Conservation (phyloP, 371 early-diverging fungal genomes). For the Mortierella sp. region DNA sequence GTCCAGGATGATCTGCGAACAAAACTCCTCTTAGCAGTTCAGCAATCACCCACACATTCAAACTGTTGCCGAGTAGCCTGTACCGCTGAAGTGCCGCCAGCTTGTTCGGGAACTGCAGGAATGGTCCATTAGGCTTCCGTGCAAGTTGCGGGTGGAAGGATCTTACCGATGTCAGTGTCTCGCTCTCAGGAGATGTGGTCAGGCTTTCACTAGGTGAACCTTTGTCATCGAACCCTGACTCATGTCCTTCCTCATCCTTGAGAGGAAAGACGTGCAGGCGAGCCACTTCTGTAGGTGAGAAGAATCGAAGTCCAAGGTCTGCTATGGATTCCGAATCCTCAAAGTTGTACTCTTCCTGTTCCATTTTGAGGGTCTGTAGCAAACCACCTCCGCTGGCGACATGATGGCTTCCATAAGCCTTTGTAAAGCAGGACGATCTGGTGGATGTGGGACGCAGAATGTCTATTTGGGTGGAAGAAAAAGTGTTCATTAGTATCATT, state of each 20-base stretch:
- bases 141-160: slow-evolving; percentile 24
- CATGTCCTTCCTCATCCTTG: slow-evolving; percentile 9
- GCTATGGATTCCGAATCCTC: slow-evolving; percentile 59
- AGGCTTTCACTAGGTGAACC: neutral
- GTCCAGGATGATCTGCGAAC: slow-evolving; percentile 51
- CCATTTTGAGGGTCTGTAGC: slow-evolving; percentile 38
- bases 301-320: slow-evolving; percentile 75
- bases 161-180: slow-evolving; percentile 18
- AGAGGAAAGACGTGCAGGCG: slow-evolving; percentile 81
- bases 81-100: slow-evolving; percentile 68
- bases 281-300: slow-evolving; percentile 81
- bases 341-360: slow-evolving; percentile 60
- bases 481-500: no score
- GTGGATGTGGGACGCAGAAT: slow-evolving; percentile 63
- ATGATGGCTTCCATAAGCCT: slow-evolving; percentile 57
- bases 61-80: slow-evolving; percentile 78
- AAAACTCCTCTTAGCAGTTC: slow-evolving; percentile 64
- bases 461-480: slow-evolving; percentile 47
- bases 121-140: slow-evolving; percentile 25
- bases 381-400: slow-evolving; percentile 36
- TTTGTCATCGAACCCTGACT: neutral
- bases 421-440: slow-evolving; percentile 78
- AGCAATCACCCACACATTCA: slow-evolving; percentile 78
- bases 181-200: slow-evolving; percentile 1
- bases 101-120: slow-evolving; percentile 60